These are phyloP conservation scores for Triglochin maritima DNA, from an alignment of 106 monocot genomes.

Conservation along the genomic window DNA sequence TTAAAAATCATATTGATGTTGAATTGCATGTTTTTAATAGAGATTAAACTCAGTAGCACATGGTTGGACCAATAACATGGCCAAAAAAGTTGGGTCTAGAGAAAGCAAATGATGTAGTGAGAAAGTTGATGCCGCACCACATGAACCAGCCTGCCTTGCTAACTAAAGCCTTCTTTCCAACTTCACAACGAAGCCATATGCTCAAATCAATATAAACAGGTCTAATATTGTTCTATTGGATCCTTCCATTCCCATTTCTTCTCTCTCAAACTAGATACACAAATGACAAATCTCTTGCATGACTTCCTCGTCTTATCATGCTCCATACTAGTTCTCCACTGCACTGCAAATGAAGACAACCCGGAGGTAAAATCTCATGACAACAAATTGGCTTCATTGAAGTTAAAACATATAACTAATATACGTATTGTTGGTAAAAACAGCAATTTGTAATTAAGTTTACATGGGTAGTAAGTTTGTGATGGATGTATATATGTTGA, in stretches of 20 bases:
- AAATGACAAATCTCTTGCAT: conserved; percentile 24
- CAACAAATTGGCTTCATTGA: not conserved
- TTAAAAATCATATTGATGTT: not conserved
- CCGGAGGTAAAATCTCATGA: conserved; percentile 34
- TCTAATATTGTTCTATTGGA: not conserved
- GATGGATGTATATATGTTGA: not conserved
- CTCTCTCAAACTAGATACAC: not conserved
- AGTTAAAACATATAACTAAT: not conserved
- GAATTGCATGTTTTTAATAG: not conserved
- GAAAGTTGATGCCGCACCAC: conserved; percentile 5
- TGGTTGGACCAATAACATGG: not conserved
- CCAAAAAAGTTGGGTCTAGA: not conserved
- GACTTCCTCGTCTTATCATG: conserved; percentile 20
- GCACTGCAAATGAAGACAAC: conserved; percentile 9
- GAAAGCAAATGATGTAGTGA: not conserved
- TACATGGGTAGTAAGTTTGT: not conserved
- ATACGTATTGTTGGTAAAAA: not conserved
- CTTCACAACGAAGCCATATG: conserved; percentile 2
- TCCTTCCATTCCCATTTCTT: not conserved
- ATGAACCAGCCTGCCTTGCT: conserved; percentile 1
- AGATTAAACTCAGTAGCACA: not conserved
- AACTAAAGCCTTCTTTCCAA: not conserved
- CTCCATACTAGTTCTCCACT: conserved; percentile 16
- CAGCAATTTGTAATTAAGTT: not conserved
- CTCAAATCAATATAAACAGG: not conserved